These are phyloP conservation scores for Geotrichum ghanense DNA, from an alignment of 805 yeast genomes.

Conservation along the genomic window DNA sequence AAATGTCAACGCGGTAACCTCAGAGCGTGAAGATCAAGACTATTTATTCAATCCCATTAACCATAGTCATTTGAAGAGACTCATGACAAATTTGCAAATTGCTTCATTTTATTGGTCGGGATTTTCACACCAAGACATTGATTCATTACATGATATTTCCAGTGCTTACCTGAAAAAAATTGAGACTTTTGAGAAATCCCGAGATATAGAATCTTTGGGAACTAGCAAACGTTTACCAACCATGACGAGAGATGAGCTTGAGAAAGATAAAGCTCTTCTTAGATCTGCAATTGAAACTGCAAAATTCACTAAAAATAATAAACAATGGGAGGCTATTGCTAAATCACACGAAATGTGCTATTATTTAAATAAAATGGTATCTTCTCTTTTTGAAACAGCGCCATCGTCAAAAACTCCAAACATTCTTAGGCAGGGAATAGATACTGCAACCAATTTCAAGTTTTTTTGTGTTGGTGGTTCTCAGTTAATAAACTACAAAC, in stretches of 20 bases:
- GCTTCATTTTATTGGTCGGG: conserved; percentile 73
- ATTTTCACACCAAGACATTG: conserved; percentile 47
- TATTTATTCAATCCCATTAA: conserved; percentile 61
- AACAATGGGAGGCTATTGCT: conserved; percentile 47
- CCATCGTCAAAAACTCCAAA: conserved; percentile 21
- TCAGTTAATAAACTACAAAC: conserved; percentile 2
- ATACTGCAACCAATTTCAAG: conserved; percentile 15
- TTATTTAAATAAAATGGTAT: conserved; percentile 26
- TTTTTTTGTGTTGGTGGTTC: conserved; percentile 8
- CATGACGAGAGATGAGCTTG: conserved; percentile 13
- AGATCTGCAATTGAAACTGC: conserved; percentile 35
- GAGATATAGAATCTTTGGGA: not conserved
- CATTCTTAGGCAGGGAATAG: not conserved
- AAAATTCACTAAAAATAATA: conserved; percentile 37
- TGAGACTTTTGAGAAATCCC: not conserved
- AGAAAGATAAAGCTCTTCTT: conserved; percentile 32
- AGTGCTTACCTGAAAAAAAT: conserved; percentile 32
- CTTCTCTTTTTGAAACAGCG: conserved; percentile 37
- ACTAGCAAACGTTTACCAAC: not conserved
- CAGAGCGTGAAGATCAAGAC: conserved; percentile 55
- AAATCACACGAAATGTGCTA: conserved; percentile 57
- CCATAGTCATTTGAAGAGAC: conserved; percentile 39
- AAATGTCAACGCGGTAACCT: conserved; percentile 63
- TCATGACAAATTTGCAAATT: conserved; percentile 50
- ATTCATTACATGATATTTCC: conserved; percentile 39